Conservation (phyloP, 2,329 filamentous ascomycete species). For the Colletotrichum nymphaeae region DNA sequence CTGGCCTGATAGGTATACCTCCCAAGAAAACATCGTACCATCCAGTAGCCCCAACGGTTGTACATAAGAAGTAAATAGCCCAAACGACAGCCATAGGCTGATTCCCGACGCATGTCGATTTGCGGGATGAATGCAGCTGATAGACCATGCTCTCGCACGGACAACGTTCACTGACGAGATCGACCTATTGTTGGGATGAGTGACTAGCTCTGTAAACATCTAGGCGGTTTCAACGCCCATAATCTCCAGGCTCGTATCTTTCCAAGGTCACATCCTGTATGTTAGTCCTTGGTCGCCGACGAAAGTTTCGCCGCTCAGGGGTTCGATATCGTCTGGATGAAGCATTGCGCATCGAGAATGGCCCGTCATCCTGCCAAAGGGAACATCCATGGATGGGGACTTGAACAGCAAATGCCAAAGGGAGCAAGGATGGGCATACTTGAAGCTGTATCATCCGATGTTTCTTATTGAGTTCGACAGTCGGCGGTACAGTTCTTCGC, state of each 20-base stretch:
- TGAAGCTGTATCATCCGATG: conserved; percentile 3
- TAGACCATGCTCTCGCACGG: conserved; percentile 6
- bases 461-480: neutral
- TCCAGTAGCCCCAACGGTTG: neutral
- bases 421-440: neutral
- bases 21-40: neutral
- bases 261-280: neutral
- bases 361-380: neutral
- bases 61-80: neutral
- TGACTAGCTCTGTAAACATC: conserved; percentile 19
- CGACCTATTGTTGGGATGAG: conserved; percentile 10
- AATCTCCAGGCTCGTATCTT: neutral
- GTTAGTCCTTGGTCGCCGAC: neutral
- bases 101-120: neutral
- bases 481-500: neutral
- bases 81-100: neutral
- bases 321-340: neutral
- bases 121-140: neutral
- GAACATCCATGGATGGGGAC: conserved; percentile 4
- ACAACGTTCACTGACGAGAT: conserved; percentile 2
- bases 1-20: neutral
- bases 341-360: neutral
- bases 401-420: neutral
- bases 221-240: neutral
- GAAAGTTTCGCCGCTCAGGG: conserved; percentile 8